Evolutionary conservation across 495 filamentous ascomycete species (phyloP), one percentile per base, ranked within the genome.

Genomic region (Hypoxylon rickii): DNA sequence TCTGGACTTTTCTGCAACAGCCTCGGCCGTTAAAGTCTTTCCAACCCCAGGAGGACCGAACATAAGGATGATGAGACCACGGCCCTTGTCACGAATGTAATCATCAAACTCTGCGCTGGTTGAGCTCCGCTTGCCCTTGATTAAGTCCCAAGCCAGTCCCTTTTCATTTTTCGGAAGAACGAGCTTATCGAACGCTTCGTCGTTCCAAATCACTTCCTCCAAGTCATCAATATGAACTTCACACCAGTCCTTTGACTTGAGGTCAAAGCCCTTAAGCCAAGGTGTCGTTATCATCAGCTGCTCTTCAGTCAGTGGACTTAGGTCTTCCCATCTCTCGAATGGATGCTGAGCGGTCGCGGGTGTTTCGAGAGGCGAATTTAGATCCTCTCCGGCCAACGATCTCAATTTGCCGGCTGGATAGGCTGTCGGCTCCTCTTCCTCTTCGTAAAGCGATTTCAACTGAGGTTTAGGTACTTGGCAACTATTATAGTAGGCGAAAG

Each of bases 101-200:
- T 83, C 78, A 60, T 92, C 88, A 55, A 92, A 90, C 29, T 83
- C 86, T 38, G 81, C 88, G 53, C 67, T 59, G 1, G 61, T 71
- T 22, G 68, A 65, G 13, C 70, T 64, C 10, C 71, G 55, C 53
- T 79, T 76, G 7, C 67, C 68, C 53, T 74, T 71, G 36, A 82
- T 76, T 8, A 86, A 74, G 4, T 81, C 73, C 44, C 75, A 69
- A 38, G 85, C 74, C 7, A 84, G 64, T 26, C 79, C 70, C 63
- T 83, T 86, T 39, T 79, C 75, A 37, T 76, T 69, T 0, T 66
- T 38, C 0, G 79, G 73, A 1, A 87, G 68, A 3, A 85, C 79
- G 0, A 88, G 71, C 1, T 73, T 72, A 20, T 82, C 76, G 58
- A 87, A 86, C 7, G 81, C 83, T 3, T 71, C 64, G 2, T 70